Evolutionary conservation across 495 filamentous ascomycete genomes (phyloP).

Genomic region (Chaetomium tenue): DNA sequence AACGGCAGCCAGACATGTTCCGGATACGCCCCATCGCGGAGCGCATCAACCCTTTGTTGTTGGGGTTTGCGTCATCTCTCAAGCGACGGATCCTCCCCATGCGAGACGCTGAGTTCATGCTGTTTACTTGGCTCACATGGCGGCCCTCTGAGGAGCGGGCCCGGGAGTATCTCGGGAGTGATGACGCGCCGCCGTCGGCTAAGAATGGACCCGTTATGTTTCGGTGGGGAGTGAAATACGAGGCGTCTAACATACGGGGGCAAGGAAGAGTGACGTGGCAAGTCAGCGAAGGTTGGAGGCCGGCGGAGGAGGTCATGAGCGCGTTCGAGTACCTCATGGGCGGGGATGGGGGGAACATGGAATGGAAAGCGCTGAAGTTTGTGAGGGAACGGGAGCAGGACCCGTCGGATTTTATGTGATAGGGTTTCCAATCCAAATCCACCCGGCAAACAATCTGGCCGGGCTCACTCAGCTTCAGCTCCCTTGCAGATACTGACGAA

Average conservation of each 20-base stretch:
- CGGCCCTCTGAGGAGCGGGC: conserved; percentile 4
- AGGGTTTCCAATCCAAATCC: background rate
- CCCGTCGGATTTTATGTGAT: background rate
- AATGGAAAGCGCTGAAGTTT: conserved; percentile 3
- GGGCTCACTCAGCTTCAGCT: too few relatives aligned
- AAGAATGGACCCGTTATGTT: conserved; percentile 6
- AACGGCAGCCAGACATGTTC: background rate
- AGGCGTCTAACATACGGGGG: background rate
- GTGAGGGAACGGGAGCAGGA: background rate
- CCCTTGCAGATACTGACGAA: too few relatives aligned
- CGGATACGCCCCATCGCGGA: background rate
- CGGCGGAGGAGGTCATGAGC: conserved; percentile 12
- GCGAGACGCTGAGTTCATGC: conserved; percentile 3
- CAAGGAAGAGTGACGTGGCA: conserved; percentile 24
- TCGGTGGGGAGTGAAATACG: conserved; percentile 23
- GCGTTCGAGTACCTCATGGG: conserved; percentile 23
- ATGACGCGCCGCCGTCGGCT: conserved; percentile 5
- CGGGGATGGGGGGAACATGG: conserved; percentile 14
- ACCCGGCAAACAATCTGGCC: background rate
- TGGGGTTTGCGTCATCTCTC: conserved; percentile 7
- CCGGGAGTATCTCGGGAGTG: conserved; percentile 2
- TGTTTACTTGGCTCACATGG: conserved; percentile 9
- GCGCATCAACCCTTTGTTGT: background rate
- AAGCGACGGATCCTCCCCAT: background rate
- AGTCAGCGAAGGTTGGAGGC: conserved; percentile 23